Conservation (phyloP, 2,329 filamentous ascomycete genomes). For the Drechslera avenae region DNA sequence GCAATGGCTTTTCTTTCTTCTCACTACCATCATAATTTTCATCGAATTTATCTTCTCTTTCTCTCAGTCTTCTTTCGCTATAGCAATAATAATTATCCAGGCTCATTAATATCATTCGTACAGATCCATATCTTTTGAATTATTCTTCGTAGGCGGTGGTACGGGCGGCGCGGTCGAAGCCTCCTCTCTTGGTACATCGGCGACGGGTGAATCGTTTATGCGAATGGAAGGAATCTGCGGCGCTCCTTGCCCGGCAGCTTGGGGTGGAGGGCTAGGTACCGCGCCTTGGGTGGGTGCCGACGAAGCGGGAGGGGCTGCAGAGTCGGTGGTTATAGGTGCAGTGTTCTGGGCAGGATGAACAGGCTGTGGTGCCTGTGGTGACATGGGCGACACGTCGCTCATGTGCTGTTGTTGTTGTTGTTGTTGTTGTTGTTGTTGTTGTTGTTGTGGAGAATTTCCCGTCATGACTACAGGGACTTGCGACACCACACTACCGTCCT, state of each 20-base stretch:
- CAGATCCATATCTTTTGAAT: slow-evolving; percentile 22
- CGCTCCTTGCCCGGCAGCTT: neutral
- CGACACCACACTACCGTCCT: slow-evolving; percentile 19
- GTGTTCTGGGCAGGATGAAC: slow-evolving; percentile 13
- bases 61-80: too few relatives aligned
- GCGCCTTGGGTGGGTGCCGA: neutral
- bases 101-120: slow-evolving; percentile 14
- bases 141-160: slow-evolving; percentile 14
- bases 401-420: slow-evolving; percentile 9
- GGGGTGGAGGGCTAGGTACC: slow-evolving; percentile 10
- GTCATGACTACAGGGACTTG: slow-evolving; percentile 13
- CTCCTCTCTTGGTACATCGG: neutral
- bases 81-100: too few relatives aligned
- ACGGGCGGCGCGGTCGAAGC: slow-evolving; percentile 7
- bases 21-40: too few relatives aligned
- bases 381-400: slow-evolving; percentile 5
- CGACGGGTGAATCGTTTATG: slow-evolving; percentile 4
- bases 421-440: slow-evolving; percentile 5
- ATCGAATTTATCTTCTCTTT: too few relatives aligned
- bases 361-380: slow-evolving; percentile 21
- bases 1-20: too few relatives aligned
- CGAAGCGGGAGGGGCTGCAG: neutral
- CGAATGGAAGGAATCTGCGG: slow-evolving; percentile 3
- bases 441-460: too few relatives aligned
- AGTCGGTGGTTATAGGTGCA: neutral